Base-by-base conservation (phyloP, 2,329 filamentous ascomycete genomes). In the Calonectria naviculata region DNA sequence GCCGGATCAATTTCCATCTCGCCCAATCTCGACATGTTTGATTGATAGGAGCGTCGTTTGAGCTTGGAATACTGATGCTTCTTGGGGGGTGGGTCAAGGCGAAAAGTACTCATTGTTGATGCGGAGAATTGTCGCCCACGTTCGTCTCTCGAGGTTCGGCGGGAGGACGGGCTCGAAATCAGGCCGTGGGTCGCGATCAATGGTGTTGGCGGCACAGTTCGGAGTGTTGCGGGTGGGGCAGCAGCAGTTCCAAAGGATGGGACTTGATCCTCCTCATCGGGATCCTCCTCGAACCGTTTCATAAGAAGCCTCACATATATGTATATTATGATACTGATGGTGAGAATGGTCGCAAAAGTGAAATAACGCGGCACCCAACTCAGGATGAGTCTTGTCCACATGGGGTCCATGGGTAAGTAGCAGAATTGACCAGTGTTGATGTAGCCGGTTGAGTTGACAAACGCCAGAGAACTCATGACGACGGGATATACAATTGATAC, bases 341-440 rank as follows among this genome's bases (percentile, higher is more conserved):
- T 80, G 38, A 94, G 82, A 73, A 95, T 93, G 29, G 88, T 84
- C 10, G 88, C 78, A 74, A 93, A 90, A 63, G 95, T 91, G 41
- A 93, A 74, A 73, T 95, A 95, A 61, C 93, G 88, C 41, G 93
- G 94, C 9, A 93, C 87, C 93, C 94, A 96, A 68, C 89, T 89
- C 3, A 95, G 84, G 0, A 89, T 90, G 19, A 92, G 84, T 49
- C 91, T 87, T 73, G 92, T 92, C 94, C 93, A 95, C 71, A 87
- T 87, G 0, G 92, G 91, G 4, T 89, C 85, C 19, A 89, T 84
- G 0, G 93, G 92, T 3, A 95, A 85, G 72, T 92, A 92, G 80
- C 94, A 96, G 76, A 91, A 93, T 24, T 91, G 89, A 2, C 91
- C 92, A 60, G 90, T 87, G 26, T 91, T 89, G 52, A 89, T 83